Percentiles rank a stretch among this genome's conserved stretches.
These are phyloP conservation scores for Vaccinium corymbosum DNA, from an alignment of 148 eudicot species.

Conservation along the genomic window DNA sequence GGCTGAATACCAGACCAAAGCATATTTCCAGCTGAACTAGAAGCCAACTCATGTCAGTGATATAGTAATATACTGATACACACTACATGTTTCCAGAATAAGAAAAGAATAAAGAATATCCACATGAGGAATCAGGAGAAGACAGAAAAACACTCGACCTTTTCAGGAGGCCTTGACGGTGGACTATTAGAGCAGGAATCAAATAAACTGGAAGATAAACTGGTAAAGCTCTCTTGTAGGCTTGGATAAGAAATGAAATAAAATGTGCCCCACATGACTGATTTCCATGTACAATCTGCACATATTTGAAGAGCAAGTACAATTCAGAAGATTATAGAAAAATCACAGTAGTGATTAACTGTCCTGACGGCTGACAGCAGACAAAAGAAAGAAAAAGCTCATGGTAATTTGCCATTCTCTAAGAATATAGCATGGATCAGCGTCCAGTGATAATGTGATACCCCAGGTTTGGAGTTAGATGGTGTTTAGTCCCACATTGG, in stretches of 20 bases:
- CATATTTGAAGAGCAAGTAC: background rate
- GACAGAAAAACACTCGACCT: conserved; percentile 32
- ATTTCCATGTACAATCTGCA: conserved; percentile 88
- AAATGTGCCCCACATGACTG: conserved; percentile 77
- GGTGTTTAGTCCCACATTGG: no score
- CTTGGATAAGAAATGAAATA: conserved; percentile 70
- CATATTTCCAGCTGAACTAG: conserved; percentile 5
- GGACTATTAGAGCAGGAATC: conserved; percentile 94
- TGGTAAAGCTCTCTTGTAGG: conserved; percentile 92
- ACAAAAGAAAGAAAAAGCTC: background rate
- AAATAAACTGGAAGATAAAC: conserved; percentile 98
- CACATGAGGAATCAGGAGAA: background rate
- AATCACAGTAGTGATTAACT: background rate
- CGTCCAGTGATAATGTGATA: background rate
- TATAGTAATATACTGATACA: background rate
- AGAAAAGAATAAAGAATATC: background rate
- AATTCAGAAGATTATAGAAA: background rate
- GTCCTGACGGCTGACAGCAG: background rate
- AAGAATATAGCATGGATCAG: background rate
- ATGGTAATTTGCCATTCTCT: background rate
- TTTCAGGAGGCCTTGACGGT: conserved; percentile 72
- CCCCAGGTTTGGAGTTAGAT: no score
- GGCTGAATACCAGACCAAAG: background rate
- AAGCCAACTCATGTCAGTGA: background rate
- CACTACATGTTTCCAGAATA: background rate